phyloP scores from a whole-genome alignment of 78 protist species.

The Chrysochromulina parva region DNA sequence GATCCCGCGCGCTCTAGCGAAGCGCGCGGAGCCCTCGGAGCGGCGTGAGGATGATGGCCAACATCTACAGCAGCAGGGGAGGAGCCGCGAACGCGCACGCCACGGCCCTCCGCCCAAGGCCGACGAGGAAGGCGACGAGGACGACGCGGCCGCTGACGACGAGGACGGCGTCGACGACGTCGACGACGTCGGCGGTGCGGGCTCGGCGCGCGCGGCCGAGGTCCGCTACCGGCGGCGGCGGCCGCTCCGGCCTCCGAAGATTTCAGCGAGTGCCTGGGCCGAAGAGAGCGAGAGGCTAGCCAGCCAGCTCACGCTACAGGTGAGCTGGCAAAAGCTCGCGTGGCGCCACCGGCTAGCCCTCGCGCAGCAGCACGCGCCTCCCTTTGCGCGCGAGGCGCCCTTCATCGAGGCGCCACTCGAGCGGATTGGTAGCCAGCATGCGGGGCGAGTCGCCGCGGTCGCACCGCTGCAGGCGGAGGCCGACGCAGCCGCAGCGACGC shows the following conservation, averaged over 20 bases:
- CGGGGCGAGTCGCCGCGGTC: not conserved
- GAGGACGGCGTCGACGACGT: not conserved
- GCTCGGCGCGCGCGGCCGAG: not conserved
- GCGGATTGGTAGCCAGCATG: not conserved
- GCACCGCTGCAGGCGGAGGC: not conserved
- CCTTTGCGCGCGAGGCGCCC: not conserved
- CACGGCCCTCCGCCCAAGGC: not conserved
- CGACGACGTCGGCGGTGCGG: not conserved
- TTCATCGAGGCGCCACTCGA: not conserved
- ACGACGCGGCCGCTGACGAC: not conserved
- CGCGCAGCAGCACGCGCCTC: not conserved
- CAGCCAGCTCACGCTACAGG: not conserved
- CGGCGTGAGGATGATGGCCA: no score
- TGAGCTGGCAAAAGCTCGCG: not conserved
- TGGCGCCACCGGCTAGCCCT: not conserved
- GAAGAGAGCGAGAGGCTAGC: not conserved
- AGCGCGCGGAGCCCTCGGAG: not conserved
- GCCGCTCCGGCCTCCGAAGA: no score
- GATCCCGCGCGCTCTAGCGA: not conserved
- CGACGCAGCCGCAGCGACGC: not conserved
- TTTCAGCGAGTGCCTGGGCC: not conserved
- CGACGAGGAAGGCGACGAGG: not conserved
- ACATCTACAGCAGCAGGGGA: no score
- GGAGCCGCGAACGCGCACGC: not conserved
- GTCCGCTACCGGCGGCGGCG: not conserved